Evolutionary conservation across 2,329 filamentous ascomycete species (phyloP).

Genomic region (Monosporascus sp.): DNA sequence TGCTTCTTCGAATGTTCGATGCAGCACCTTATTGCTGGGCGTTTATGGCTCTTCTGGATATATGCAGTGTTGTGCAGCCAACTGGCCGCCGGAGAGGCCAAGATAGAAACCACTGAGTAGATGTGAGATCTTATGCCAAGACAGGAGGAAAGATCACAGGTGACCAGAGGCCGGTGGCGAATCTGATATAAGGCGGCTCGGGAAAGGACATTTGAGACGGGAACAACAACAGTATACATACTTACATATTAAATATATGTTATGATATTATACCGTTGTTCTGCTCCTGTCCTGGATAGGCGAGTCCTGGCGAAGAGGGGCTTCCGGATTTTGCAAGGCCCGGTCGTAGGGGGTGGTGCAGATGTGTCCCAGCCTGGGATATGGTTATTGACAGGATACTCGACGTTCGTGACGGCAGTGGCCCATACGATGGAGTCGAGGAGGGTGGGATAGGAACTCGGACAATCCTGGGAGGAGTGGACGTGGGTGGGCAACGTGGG

Average conservation of each 20-base stretch:
- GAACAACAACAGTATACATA: not conserved
- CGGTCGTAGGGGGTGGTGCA: not conserved
- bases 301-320: not conserved
- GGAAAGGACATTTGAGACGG: not conserved
- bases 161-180: not conserved
- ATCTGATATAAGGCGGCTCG: not conserved
- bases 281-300: not conserved
- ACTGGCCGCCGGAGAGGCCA: not conserved
- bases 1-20: constrained; percentile 22
- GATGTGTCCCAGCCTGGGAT: not conserved
- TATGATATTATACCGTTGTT: not conserved
- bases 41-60: not conserved
- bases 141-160: not conserved
- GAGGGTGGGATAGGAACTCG: not conserved
- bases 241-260: not conserved
- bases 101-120: not conserved
- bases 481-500: not conserved
- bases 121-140: not conserved
- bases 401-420: not conserved
- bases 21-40: constrained; percentile 9
- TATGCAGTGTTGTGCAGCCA: not conserved
- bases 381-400: not conserved
- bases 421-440: not conserved
- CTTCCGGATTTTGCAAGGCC: not conserved
- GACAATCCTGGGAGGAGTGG: not conserved